Conservation (phyloP, 192 early-diverging fungal species). For the Rhizophlyctis rosea region DNA sequence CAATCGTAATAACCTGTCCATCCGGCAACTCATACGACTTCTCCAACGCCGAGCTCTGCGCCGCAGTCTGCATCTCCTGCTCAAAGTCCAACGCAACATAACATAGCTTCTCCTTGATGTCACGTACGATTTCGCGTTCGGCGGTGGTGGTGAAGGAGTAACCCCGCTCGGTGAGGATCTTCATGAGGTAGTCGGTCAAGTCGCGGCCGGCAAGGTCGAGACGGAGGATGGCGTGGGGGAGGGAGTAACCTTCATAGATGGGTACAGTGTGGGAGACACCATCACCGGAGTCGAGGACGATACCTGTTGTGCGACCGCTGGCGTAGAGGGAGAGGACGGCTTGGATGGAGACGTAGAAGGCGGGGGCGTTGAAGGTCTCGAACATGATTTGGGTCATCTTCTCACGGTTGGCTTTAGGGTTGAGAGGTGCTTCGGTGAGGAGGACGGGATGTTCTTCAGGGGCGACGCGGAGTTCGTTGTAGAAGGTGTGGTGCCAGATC, state of each 20-base stretch:
- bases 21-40: slow-evolving; percentile 99
- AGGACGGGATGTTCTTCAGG: slow-evolving; percentile 89
- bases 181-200: slow-evolving; percentile 92
- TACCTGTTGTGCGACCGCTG: slow-evolving; percentile 85
- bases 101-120: slow-evolving; percentile 99
- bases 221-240: slow-evolving; percentile 95
- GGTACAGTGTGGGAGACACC: slow-evolving; percentile 97
- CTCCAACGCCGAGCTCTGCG: slow-evolving; percentile 86
- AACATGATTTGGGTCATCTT: slow-evolving; percentile 99
- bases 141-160: slow-evolving; percentile 94
- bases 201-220: slow-evolving; percentile 96
- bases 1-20: slow-evolving; percentile 97
- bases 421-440: slow-evolving; percentile 94
- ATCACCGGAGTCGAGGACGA: slow-evolving; percentile 97
- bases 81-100: slow-evolving; percentile 98
- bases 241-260: slow-evolving; percentile 95
- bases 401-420: slow-evolving; percentile 98
- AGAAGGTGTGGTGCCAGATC: slow-evolving; percentile 92
- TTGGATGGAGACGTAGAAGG: slow-evolving; percentile 97
- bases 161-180: slow-evolving; percentile 92
- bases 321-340: slow-evolving; percentile 96
- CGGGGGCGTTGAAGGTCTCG: slow-evolving; percentile 95
- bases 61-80: slow-evolving; percentile 95
- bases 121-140: slow-evolving; percentile 97
- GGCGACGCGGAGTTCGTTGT: slow-evolving; percentile 77